phyloP scores from a whole-genome alignment of 768 basidiomycete species.

The Mycena alexandri region DNA sequence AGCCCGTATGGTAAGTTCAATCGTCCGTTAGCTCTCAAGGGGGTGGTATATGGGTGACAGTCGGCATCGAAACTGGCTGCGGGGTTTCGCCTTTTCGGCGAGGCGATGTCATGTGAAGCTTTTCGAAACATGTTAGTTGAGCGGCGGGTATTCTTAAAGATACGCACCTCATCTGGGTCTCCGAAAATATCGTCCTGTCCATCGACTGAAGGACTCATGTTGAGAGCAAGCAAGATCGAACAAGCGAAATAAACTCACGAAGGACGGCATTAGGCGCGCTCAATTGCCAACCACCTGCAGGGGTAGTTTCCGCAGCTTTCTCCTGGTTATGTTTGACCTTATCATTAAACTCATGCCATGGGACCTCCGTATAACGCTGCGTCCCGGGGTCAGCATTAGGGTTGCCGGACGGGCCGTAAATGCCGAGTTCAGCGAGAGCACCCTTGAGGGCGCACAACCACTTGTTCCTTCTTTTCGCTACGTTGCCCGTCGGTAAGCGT shows the following conservation, averaged over 20 bases:
- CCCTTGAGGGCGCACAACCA: constrained; percentile 92
- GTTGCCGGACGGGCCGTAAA: constrained; percentile 76
- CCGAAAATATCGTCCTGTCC: constrained; percentile 60
- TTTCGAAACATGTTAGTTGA: background rate
- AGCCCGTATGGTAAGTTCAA: constrained; percentile 18
- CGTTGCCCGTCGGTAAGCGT: constrained; percentile 31
- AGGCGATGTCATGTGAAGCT: constrained; percentile 53
- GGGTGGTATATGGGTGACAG: constrained; percentile 14
- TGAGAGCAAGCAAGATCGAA: constrained; percentile 11
- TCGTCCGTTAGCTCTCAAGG: constrained; percentile 25
- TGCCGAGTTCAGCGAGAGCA: constrained; percentile 73
- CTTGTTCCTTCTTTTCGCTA: constrained; percentile 87
- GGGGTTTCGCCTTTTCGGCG: constrained; percentile 45
- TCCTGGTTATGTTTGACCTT: constrained; percentile 44
- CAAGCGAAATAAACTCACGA: constrained; percentile 49
- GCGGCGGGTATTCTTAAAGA: background rate
- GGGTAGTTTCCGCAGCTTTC: constrained; percentile 44
- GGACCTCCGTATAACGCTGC: constrained; percentile 75
- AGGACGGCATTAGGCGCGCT: constrained; percentile 65
- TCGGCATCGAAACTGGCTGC: constrained; percentile 26
- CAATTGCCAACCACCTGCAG: constrained; percentile 62
- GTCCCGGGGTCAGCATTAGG: constrained; percentile 68
- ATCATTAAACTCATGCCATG: constrained; percentile 72
- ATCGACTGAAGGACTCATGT: constrained; percentile 47
- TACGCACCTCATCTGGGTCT: constrained; percentile 51